phyloP scores from a whole-genome alignment of 2,329 filamentous ascomycete species.

The Aschersonia sp. region DNA sequence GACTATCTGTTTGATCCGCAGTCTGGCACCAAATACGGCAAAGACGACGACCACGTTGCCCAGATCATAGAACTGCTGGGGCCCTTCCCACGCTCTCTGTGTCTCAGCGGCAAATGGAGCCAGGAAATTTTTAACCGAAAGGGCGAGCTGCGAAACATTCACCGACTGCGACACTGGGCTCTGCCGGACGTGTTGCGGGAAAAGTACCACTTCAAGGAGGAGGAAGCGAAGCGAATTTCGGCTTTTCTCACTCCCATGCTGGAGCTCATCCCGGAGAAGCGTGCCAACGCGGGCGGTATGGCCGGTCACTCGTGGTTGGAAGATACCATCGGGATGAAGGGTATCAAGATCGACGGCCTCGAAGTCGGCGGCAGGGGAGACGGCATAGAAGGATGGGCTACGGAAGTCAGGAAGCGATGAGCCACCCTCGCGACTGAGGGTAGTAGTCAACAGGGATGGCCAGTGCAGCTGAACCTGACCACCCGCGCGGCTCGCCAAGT shows the following conservation, averaged over 20 bases:
- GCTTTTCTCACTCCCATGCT: slow-evolving; percentile 86
- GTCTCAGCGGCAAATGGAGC: slow-evolving; percentile 87
- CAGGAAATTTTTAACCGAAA: slow-evolving; percentile 98
- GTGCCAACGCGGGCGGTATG: slow-evolving; percentile 95
- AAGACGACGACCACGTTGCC: slow-evolving; percentile 97
- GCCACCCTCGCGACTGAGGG: slow-evolving; percentile 1
- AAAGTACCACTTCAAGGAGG: slow-evolving; percentile 86
- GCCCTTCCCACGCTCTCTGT: slow-evolving; percentile 82
- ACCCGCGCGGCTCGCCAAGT: too few species aligned
- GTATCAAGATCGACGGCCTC: slow-evolving; percentile 56
- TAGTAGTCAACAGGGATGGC: not conserved
- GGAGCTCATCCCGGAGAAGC: slow-evolving; percentile 71
- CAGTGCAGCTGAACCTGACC: too few species aligned
- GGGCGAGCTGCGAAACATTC: slow-evolving; percentile 93
- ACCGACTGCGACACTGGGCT: slow-evolving; percentile 90
- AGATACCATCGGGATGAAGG: slow-evolving; percentile 80
- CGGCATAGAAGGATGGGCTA: slow-evolving; percentile 87
- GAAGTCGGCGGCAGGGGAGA: slow-evolving; percentile 73
- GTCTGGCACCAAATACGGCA: slow-evolving; percentile 96
- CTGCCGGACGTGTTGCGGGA: slow-evolving; percentile 83
- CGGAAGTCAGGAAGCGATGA: slow-evolving; percentile 72
- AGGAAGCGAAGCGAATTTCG: slow-evolving; percentile 63
- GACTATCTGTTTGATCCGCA: slow-evolving; percentile 98
- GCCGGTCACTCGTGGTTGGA: slow-evolving; percentile 69
- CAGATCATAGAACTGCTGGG: slow-evolving; percentile 97